Evolutionary conservation across 345 rosid genomes (phyloP).

Genomic region (Reutealis trisperma): DNA sequence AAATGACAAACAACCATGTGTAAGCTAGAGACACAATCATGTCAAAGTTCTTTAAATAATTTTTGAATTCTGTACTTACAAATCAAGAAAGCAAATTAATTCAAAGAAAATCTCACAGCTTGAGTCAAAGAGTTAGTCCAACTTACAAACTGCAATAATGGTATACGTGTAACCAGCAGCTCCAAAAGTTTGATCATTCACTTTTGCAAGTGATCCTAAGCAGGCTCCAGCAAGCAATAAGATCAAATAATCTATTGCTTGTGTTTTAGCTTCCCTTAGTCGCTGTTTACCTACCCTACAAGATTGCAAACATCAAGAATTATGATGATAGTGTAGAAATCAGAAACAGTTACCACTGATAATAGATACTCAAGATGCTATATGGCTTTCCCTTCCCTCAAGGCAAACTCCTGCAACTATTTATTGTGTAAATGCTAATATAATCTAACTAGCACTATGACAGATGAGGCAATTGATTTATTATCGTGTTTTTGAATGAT

Average conservation of each 20-base stretch:
- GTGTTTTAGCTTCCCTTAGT: slow-evolving; percentile 72
- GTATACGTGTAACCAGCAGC: slow-evolving; percentile 72
- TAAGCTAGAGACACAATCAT: slow-evolving; percentile 2
- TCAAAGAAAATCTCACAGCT: slow-evolving; percentile 4
- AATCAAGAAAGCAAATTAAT: slow-evolving; percentile 3
- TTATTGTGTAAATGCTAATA: neutral
- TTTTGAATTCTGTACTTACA: neutral
- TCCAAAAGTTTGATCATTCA: slow-evolving; percentile 72
- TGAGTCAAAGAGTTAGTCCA: neutral
- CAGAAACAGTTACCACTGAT: neutral
- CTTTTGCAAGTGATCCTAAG: slow-evolving; percentile 70
- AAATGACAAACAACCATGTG: neutral
- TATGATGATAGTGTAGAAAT: slow-evolving; percentile 1
- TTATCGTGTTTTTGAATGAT: neutral
- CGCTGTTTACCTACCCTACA: slow-evolving; percentile 85
- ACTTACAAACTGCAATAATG: slow-evolving; percentile 95
- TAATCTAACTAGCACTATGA: neutral
- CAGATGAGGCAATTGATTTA: neutral
- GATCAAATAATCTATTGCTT: slow-evolving; percentile 82
- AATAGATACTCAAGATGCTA: neutral
- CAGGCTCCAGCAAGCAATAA: slow-evolving; percentile 93
- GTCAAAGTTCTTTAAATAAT: neutral
- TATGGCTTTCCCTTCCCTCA: neutral
- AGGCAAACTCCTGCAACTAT: neutral
- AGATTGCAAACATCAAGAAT: slow-evolving; percentile 19